Evolutionary conservation across 768 basidiomycete species (phyloP), one percentile per base, ranked within the genome.

Genomic region (Xanthoconium purpureum): DNA sequence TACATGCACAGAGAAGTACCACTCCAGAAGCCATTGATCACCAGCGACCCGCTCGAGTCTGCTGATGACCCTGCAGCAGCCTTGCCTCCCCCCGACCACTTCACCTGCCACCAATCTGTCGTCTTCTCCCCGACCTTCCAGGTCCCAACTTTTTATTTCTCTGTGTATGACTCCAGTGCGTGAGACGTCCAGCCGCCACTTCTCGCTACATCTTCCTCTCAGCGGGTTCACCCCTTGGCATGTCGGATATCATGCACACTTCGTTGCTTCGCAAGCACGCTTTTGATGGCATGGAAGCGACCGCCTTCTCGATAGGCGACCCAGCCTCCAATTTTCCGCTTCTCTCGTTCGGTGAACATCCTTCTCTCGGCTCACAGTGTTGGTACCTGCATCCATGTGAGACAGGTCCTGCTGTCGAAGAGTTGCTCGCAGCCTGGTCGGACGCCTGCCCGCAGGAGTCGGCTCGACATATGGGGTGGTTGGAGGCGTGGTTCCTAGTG

Each of bases 361-460:
- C 92, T 0, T 83, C 79, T 6, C 76, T 89, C 32, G 87, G 84
- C 20, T 82, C 75, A 3, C 85, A 87, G 10, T 85, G 83, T 53
- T 96, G 91, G 91, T 91, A 86, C 65, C 75, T 96, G 38, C 94
- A 96, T 68, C 94, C 94, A 11, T 96, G 94, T 68, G 85, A 90
- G 68, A 89, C 86, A 5, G 78, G 78, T 11, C 71, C 70, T 35
- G 82, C 84, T 1, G 82, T 96, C 2, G 73, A 75, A 24, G 93
- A 95, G 71, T 73, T 96, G 20, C 67, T 93, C 72, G 61, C 65
- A 20, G 88, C 84, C 58, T 43, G 55, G 69, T 51, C 55, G 15
- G 57, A 54, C 15, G 45, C 14, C 18, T 36, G 37, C 15, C 33
- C 39, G 37, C 32, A 54, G 18, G 56, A 47, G 28, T 44, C 76